phyloP scores from a whole-genome alignment of 148 eudicot genomes.

The Vaccinium macrocarpon region DNA sequence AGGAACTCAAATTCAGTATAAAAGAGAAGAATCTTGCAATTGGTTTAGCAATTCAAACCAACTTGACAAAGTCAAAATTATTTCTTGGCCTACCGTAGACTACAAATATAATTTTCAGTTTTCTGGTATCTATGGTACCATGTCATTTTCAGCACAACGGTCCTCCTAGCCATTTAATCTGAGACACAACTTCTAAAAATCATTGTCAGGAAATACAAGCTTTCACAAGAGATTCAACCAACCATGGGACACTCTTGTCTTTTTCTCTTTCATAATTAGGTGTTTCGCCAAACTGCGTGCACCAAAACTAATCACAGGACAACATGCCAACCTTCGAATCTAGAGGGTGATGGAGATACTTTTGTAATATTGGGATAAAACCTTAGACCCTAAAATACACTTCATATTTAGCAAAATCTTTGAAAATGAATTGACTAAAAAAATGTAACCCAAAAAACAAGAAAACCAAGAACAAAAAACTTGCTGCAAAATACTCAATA shows the following conservation, averaged over 20 bases:
- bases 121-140: neutral
- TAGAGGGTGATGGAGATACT: neutral
- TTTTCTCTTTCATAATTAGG: neutral
- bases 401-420: neutral
- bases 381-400: neutral
- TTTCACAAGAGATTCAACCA: neutral
- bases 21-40: neutral
- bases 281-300: no score
- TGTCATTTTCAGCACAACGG: neutral
- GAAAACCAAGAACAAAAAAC: no score
- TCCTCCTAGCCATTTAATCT: neutral
- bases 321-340: neutral
- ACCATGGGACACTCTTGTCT: neutral
- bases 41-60: neutral
- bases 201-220: no score
- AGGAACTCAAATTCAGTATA: neutral
- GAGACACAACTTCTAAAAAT: neutral
- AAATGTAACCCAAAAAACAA: no score
- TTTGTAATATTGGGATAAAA: neutral
- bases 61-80: neutral
- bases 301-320: neutral
- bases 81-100: neutral
- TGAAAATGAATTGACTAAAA: neutral
- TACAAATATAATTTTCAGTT: neutral
- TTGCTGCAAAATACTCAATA: no score